Conservation (phyloP, 2,329 filamentous ascomycete species). For the Calonectria multiphialidica region DNA sequence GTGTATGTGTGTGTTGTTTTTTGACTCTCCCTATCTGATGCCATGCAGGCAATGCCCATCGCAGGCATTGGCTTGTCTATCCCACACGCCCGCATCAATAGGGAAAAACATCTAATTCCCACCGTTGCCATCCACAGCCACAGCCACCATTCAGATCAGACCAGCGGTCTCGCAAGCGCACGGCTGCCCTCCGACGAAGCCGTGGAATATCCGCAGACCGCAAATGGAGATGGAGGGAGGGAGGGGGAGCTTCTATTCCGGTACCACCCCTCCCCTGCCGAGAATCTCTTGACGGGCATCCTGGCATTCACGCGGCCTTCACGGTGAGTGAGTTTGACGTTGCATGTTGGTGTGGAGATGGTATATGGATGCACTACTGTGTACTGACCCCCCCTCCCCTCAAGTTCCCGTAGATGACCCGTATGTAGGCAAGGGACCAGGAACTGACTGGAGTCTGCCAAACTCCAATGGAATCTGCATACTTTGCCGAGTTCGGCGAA, state of each 20-base stretch:
- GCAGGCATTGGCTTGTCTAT: neutral
- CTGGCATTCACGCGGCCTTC: constrained; percentile 6
- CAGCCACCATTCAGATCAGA: constrained; percentile 6
- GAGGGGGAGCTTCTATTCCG: constrained; percentile 7
- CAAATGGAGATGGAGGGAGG: constrained; percentile 18
- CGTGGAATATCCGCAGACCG: constrained; percentile 19
- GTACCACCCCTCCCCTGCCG: constrained; percentile 6
- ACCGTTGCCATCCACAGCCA: neutral
- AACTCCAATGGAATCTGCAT: neutral
- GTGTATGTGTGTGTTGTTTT: neutral
- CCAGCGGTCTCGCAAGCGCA: constrained; percentile 15
- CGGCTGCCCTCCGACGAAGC: constrained; percentile 3
- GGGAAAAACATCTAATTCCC: constrained; percentile 4
- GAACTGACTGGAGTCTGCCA: constrained; percentile 32
- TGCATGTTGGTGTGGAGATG: constrained; percentile 32
- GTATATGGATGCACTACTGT: constrained; percentile 15
- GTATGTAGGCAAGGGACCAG: constrained; percentile 33
- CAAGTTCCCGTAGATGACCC: constrained; percentile 20
- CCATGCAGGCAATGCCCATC: neutral
- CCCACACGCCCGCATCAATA: neutral
- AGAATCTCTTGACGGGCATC: neutral
- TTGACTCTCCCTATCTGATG: neutral
- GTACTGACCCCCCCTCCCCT: neutral
- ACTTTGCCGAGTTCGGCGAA: neutral
- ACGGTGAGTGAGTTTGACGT: constrained; percentile 15